phyloP scores from a whole-genome alignment of 331 rosid species.

The Spiraea crenata region DNA sequence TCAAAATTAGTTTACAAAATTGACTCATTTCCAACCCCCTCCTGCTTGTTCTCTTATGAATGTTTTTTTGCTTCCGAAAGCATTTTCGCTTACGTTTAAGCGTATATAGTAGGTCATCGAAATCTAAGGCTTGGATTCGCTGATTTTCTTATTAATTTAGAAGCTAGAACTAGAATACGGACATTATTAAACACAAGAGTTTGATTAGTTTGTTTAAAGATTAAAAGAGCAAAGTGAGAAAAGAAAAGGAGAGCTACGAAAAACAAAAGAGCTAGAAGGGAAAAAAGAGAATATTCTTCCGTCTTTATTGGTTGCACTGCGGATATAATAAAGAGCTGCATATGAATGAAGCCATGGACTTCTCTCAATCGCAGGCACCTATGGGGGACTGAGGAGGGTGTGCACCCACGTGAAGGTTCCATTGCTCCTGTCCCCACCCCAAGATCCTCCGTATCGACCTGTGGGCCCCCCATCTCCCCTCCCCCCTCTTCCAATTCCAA shows the following conservation, averaged over 20 bases:
- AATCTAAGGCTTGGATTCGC: conserved; percentile 47
- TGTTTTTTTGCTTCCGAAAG: background rate
- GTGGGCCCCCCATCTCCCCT: conserved; percentile 42
- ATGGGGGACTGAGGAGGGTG: background rate
- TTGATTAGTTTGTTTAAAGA: background rate
- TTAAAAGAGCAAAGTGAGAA: background rate
- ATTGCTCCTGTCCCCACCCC: conserved; percentile 51
- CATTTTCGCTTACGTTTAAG: background rate
- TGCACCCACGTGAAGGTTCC: conserved; percentile 66
- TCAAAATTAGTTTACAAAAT: background rate
- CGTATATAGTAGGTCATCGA: conserved; percentile 1
- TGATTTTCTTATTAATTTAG: conserved; percentile 19
- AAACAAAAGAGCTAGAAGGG: background rate
- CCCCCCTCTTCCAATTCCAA: background rate
- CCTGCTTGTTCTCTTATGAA: conserved; percentile 27
- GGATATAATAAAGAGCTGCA: background rate
- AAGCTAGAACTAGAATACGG: background rate
- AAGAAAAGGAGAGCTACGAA: too few species aligned
- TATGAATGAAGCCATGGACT: too few species aligned
- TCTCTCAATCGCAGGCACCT: too few species aligned
- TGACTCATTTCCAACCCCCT: conserved; percentile 10
- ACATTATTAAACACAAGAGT: background rate
- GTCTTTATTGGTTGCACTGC: conserved; percentile 19
- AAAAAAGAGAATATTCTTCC: conserved; percentile 8
- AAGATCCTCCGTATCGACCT: conserved; percentile 73